Conservation (phyloP, 768 basidiomycete genomes). For the Macrolepiota dolichaula region DNA sequence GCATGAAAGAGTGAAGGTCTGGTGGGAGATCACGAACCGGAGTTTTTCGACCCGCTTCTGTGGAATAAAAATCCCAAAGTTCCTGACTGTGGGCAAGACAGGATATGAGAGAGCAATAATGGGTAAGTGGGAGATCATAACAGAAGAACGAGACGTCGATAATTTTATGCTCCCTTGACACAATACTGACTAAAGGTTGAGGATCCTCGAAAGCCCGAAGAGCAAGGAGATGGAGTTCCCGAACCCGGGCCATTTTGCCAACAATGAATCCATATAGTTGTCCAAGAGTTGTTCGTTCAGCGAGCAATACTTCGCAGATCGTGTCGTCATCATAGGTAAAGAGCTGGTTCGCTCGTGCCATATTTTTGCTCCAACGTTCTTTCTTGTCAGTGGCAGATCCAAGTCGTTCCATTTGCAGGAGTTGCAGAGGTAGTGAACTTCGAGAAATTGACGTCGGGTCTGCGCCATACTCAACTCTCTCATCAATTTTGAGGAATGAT, state of each 20-base stretch:
- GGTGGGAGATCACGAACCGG: conserved; percentile 52
- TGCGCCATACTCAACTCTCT: conserved; percentile 54
- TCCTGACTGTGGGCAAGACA: conserved; percentile 54
- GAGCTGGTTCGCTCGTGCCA: conserved; percentile 45
- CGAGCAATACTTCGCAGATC: conserved; percentile 60
- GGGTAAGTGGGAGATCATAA: conserved; percentile 60
- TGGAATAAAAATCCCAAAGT: conserved; percentile 47
- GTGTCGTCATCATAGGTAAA: conserved; percentile 50
- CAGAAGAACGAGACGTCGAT: conserved; percentile 58
- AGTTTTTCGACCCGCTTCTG: conserved; percentile 43
- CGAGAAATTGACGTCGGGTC: conserved; percentile 26
- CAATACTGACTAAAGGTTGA: conserved; percentile 37
- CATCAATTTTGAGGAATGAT: conserved; percentile 48
- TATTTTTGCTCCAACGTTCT: conserved; percentile 44
- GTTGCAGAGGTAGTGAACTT: conserved; percentile 37
- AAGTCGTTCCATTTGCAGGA: conserved; percentile 44
- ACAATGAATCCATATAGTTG: conserved; percentile 75
- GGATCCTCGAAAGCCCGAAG: conserved; percentile 43
- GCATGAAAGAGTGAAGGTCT: conserved; percentile 46
- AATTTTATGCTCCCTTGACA: conserved; percentile 53
- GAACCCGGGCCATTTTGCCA: conserved; percentile 62
- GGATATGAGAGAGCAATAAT: conserved; percentile 64
- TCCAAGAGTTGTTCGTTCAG: conserved; percentile 65
- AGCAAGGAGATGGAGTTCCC: conserved; percentile 57
- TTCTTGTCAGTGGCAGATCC: conserved; percentile 28